Evolutionary conservation across 169 alveolate genomes (phyloP), one percentile per base, ranked within the genome.

Genomic region (Plasmodium berghei): DNA sequence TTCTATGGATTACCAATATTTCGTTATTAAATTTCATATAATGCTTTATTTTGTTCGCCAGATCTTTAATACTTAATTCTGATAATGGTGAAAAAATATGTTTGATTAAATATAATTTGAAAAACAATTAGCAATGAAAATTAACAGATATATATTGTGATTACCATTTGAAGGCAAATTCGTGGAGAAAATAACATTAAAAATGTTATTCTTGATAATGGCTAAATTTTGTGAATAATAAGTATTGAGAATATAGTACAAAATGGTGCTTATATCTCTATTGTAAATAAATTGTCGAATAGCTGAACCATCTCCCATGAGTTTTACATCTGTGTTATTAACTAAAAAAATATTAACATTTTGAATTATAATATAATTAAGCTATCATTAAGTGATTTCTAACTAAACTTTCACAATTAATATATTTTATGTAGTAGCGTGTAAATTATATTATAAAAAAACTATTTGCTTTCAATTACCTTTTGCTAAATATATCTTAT

Each of bases 401-500:
- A 48, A n/a, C 42, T 70, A 34, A 14, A 48, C 49, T 5, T 48
- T 46, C 14, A 70, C 5, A 26, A 28, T 62, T 9, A 10, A 16
- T 12, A 16, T 4, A 58, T n/a, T 24, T 9, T 58, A 24, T 58
- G 34, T 9, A 58, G 20, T 18, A 58, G 26, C 0, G 20, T n/a
- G 20, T 58, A 24, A 0, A 18, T n/a, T 18, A 9, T 12, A 58
- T 9, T 5, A 5, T 10, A 24, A 58, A 58, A 14, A 58, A 52
- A 0, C n/a, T 4, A 58, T n/a, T 14, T 4, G 12, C 5, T 12
- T 16, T 14, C 22, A 28, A 56, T 6, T 80, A 80, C 90, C 90
- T 80, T 83, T 83, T 14, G 90, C 90, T 71, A 83, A 69, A 56
- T 83, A 83, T 72, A 83, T 83, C 62, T 83, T 83, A 83, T 83